Conservation (phyloP, 1,284 basidiomycete species). For the Austroboletus niveus region DNA sequence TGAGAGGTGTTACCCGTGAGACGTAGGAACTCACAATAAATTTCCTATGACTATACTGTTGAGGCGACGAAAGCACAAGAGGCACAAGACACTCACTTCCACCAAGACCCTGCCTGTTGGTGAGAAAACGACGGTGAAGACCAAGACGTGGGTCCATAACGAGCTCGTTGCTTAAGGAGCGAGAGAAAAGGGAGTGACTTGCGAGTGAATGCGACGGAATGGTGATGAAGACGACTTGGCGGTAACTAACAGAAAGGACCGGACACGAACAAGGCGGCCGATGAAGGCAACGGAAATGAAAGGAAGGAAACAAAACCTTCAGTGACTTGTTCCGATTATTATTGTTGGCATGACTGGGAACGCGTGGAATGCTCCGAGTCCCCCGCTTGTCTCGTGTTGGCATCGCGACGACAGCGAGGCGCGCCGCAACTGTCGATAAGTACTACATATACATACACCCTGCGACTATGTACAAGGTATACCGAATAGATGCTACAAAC, state of each 20-base stretch:
- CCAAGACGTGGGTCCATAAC: constrained; percentile 20
- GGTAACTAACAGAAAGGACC: neutral
- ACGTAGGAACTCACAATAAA: constrained; percentile 19
- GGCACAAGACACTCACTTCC: constrained; percentile 24
- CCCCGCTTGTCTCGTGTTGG: constrained; percentile 21
- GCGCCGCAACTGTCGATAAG: neutral
- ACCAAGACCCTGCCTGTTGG: constrained; percentile 32
- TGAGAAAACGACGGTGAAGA: constrained; percentile 19
- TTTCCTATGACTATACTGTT: constrained; percentile 13
- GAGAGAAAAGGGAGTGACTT: constrained; percentile 23
- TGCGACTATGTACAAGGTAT: constrained; percentile 4
- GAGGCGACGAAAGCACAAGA: neutral
- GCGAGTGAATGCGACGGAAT: constrained; percentile 1
- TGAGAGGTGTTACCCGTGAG: neutral
- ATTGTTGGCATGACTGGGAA: too few relatives aligned
- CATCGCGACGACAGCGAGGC: constrained; percentile 27
- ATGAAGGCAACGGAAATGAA: neutral
- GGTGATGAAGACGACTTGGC: neutral
- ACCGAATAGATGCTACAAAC: constrained; percentile 9
- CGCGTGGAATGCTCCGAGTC: neutral
- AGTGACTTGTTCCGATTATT: too few relatives aligned
- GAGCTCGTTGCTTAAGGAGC: constrained; percentile 18
- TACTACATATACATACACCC: neutral
- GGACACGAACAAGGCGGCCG: neutral
- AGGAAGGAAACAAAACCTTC: neutral